phyloP scores from a whole-genome alignment of 441 rosid species.

The Brassica hybrid region DNA sequence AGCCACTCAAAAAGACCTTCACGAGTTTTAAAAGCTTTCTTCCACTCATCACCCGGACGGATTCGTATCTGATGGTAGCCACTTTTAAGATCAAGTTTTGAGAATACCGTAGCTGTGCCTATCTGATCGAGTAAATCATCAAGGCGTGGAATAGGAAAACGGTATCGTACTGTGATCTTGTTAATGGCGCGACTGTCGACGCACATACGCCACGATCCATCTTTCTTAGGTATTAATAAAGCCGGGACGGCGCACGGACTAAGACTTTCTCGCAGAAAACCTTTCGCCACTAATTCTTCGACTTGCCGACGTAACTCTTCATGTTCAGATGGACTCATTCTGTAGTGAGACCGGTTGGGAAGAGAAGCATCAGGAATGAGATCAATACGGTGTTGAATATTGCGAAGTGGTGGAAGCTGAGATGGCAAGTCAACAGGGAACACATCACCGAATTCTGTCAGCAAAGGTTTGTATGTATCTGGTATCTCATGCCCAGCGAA shows the following conservation, averaged over 20 bases:
- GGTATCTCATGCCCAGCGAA: too few species aligned
- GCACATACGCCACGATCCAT: not conserved
- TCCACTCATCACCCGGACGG: not conserved
- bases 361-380: not conserved
- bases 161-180: not conserved
- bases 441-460: too few species aligned
- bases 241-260: not conserved
- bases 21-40: not conserved
- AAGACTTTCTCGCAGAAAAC: not conserved
- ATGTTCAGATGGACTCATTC: not conserved
- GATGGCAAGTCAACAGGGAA: too few species aligned
- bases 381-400: not conserved
- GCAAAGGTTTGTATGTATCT: too few species aligned
- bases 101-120: not conserved
- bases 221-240: not conserved
- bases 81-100: not conserved
- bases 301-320: not conserved
- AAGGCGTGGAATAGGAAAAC: not conserved
- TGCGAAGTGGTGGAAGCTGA: not conserved
- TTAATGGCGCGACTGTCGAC: not conserved
- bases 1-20: not conserved
- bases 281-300: not conserved
- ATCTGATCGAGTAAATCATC: not conserved
- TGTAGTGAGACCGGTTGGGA: not conserved
- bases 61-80: not conserved